A percentile compares a stretch with the other conserved stretches of the same genome.
These are phyloP conservation scores for Talinum fruticosum DNA, from an alignment of 148 eudicot genomes.

Conservation along the genomic window DNA sequence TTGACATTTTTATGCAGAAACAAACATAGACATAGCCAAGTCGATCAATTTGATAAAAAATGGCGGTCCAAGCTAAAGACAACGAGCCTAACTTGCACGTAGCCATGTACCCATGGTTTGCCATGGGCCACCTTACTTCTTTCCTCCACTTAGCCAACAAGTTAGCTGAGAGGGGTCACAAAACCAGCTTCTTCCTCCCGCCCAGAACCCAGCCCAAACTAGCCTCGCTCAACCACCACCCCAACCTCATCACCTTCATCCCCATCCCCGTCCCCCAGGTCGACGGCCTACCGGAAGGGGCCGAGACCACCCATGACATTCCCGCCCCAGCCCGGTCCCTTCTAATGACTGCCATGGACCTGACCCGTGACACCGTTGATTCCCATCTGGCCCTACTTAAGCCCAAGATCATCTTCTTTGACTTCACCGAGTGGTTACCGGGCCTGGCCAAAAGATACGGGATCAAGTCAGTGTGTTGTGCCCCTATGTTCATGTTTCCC, in stretches of 20 bases:
- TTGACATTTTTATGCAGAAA: no score
- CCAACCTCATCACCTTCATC: constrained; percentile 31
- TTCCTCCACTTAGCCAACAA: constrained; percentile 42
- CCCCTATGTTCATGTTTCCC: neutral
- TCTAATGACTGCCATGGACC: constrained; percentile 36
- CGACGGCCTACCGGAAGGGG: constrained; percentile 37
- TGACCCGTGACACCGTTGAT: constrained; percentile 26
- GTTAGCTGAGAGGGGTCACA: constrained; percentile 39
- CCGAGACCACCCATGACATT: constrained; percentile 43
- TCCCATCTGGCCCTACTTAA: constrained; percentile 16
- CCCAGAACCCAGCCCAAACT: constrained; percentile 31
- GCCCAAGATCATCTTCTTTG: constrained; percentile 33
- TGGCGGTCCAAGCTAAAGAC: neutral
- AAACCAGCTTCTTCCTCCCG: constrained; percentile 33
- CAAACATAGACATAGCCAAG: neutral
- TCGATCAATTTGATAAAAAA: neutral
- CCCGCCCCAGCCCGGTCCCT: constrained; percentile 10
- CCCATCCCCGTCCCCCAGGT: constrained; percentile 35
- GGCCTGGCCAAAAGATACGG: constrained; percentile 22
- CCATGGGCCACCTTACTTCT: constrained; percentile 44
- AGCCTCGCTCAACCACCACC: constrained; percentile 32
- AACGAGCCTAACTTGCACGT: constrained; percentile 4
- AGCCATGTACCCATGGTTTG: constrained; percentile 46
- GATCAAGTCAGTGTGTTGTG: constrained; percentile 23
- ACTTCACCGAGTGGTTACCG: constrained; percentile 41